Evolutionary conservation across 2,329 filamentous ascomycete genomes (phyloP).

Genomic region (Phaeosphaeriaceae sp.): DNA sequence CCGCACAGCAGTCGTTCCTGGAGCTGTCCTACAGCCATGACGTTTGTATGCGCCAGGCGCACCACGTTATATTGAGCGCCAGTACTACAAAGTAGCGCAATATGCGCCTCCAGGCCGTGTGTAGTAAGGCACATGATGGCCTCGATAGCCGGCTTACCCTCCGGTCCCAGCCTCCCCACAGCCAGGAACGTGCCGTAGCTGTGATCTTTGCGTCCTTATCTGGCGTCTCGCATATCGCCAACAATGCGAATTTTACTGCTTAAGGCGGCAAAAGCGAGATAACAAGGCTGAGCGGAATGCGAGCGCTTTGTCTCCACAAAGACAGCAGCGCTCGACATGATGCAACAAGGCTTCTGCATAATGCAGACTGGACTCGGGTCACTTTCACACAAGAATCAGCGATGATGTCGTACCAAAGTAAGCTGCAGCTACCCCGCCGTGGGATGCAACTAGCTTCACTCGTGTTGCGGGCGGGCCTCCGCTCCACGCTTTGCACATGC

Average conservation of each 20-base stretch:
- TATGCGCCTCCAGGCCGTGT: neutral
- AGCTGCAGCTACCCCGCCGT: constrained; percentile 14
- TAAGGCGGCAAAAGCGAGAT: neutral
- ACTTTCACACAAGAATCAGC: neutral
- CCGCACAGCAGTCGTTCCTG: neutral
- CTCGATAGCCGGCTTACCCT: neutral
- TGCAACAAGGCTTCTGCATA: neutral
- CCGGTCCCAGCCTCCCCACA: neutral
- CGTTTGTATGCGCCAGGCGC: neutral
- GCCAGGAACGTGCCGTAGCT: neutral
- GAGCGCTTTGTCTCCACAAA: neutral
- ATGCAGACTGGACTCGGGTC: neutral
- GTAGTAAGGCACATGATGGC: neutral
- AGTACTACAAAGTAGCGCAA: neutral
- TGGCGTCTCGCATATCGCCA: neutral
- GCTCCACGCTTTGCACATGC: neutral
- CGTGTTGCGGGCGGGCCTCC: neutral
- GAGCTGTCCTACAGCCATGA: neutral
- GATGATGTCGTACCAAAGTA: neutral
- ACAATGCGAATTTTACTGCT: neutral
- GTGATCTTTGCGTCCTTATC: neutral
- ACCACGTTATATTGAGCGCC: neutral
- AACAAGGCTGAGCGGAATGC: neutral
- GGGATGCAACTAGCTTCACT: neutral
- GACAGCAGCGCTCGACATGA: neutral